Evolutionary conservation across 495 filamentous ascomycete species (phyloP), one percentile per base, ranked within the genome.

Genomic region (Parmelia sp.): DNA sequence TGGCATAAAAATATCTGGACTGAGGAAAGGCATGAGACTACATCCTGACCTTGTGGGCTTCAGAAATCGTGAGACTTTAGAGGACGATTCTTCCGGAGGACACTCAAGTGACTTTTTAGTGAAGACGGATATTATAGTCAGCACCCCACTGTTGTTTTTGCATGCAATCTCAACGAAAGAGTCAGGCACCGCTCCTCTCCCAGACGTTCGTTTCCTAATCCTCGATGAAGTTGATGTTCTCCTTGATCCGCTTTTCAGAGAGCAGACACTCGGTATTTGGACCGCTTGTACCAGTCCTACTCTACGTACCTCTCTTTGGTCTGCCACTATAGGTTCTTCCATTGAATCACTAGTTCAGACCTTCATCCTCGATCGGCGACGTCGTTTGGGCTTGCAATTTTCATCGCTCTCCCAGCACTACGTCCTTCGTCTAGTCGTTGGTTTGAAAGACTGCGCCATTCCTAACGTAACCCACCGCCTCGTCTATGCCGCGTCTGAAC

Each of bases 201-300:
- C 88, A 3, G 76, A 83, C 3, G 84, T 96, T 23, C 79, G 81
- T 23, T 83, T 84, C 58, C 76, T 98, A 44, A 83, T 97, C 27
- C 77, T 98, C 10, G 94, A 98, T 68, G 94, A 98, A 78, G 94
- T 92, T 12, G 94, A 98, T 75, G 90, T 97, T 27, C 86, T 98
- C 17, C 82, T 98, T 19, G 94, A 99, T 65, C 86, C 89, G 17
- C 78, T 96, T 17, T 97, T 98, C 77, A 83, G 89, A 37, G 87
- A 92, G 33, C 95, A 98, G 70, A 97, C 92, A 0, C 77, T 96
- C 29, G 83, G 81, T 39, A 90, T 97, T 69, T 97, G 93, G 94
- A 79, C 83, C 27, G 80, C 88, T 23, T 92, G 90, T 74, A 82
- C 80, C 11, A 82, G 86, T 65, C 78, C 84, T 3, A 73, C 79